Evolutionary conservation across 495 filamentous ascomycete genomes (phyloP), one percentile per base, ranked within the genome.

Genomic region (Margaritispora aquatica): DNA sequence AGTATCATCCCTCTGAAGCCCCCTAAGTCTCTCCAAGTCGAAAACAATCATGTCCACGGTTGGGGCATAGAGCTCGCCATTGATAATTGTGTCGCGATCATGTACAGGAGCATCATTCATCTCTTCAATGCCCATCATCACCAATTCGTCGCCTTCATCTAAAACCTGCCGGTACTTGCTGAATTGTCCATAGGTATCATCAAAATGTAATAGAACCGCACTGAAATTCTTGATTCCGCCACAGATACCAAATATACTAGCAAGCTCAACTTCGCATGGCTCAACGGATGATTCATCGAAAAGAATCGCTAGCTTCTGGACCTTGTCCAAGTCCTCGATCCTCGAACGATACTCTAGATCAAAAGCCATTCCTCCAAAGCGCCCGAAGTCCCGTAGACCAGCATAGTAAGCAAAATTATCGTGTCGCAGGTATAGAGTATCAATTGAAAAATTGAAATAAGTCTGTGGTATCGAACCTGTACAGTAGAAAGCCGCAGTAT

Each of bases 341-440:
- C 41, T 1, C 23, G 38, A 27, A 29, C 15, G 41, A 29, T 57
- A 31, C 29, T 27, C 11, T 34, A 29, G 22, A 29, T 29, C 24
- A 7, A 36, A 38, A 8, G 22, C 3, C n/a, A n/a, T n/a, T n/a
- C n/a, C n/a, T n/a, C n/a, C n/a, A 20, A 36, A 11, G 20, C 11
- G n/a, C 24, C 24, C 50, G 27, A 52, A 15, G 15, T 7, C 24
- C 8, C 27, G 2, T 44, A 1, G 23, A 9, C 34, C 1, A 26
- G 26, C 13, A 26, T 41, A 55, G 17, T 38, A 20, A 15, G 26
- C 23, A 29, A 49, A 51, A 0, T 1, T 21, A 34, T 51, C 47
- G n/a, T 22, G 1, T 24, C 55, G 55, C 21, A 58, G 20, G 41
- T 58, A 58, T 5, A 58, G 24, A 13, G 31, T 51, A 41, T 58